phyloP scores from a whole-genome alignment of 495 filamentous ascomycete species.

The Durotheca rogersii region DNA sequence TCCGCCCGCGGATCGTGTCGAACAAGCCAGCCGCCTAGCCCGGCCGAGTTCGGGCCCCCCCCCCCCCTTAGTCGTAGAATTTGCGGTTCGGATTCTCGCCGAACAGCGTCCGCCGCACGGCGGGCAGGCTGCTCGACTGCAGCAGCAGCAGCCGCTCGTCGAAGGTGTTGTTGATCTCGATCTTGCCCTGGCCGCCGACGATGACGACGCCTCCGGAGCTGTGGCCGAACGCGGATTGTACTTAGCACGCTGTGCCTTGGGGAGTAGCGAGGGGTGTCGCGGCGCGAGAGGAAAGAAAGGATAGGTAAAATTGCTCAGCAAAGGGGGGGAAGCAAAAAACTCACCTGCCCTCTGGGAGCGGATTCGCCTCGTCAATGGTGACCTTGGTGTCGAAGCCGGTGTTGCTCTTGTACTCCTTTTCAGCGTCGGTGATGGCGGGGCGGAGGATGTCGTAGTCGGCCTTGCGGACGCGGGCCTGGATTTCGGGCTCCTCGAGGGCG shows the following conservation, averaged over 20 bases:
- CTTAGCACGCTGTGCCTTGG: no score
- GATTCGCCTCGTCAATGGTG: slow-evolving; percentile 73
- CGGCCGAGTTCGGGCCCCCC: no score
- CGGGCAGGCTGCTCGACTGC: slow-evolving; percentile 79
- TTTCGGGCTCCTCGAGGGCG: slow-evolving; percentile 75
- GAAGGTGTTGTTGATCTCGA: slow-evolving; percentile 97
- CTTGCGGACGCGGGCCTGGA: slow-evolving; percentile 73
- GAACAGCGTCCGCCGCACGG: slow-evolving; percentile 80
- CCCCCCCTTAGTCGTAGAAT: slow-evolving; percentile 79
- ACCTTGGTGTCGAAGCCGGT: slow-evolving; percentile 62
- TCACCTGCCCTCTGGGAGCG: slow-evolving; percentile 82
- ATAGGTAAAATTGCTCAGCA: slow-evolving; percentile 2
- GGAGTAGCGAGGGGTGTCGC: neutral
- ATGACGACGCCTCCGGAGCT: slow-evolving; percentile 85
- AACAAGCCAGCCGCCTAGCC: no score
- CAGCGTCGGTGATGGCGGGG: slow-evolving; percentile 72
- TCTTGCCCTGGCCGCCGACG: slow-evolving; percentile 82
- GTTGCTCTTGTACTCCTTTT: slow-evolving; percentile 77
- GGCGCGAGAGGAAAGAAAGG: neutral
- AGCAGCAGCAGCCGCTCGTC: slow-evolving; percentile 87
- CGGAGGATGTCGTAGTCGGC: slow-evolving; percentile 70
- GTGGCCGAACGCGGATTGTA: neutral
- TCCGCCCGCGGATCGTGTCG: no score
- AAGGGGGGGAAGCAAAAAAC: slow-evolving; percentile 37
- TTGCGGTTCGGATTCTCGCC: slow-evolving; percentile 89